phyloP scores from a whole-genome alignment of 495 filamentous ascomycete species.

The Elaphomyces granulatus region DNA sequence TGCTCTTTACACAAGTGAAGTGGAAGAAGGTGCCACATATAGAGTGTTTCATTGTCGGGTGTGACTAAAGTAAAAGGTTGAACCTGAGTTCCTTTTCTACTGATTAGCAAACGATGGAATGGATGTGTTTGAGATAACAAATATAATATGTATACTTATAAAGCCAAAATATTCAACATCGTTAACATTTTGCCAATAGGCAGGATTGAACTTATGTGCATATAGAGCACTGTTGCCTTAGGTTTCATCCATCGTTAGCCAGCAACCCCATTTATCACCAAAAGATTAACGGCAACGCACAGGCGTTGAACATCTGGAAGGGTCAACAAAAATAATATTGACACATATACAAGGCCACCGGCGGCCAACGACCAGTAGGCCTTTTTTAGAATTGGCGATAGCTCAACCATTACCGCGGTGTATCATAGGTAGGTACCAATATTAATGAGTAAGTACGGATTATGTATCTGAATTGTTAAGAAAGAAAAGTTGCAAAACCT shows the following conservation, averaged over 20 bases:
- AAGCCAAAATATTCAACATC: conserved; percentile 70
- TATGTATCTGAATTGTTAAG: too few relatives aligned
- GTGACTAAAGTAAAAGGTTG: conserved; percentile 42
- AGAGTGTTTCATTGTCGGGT: conserved; percentile 42
- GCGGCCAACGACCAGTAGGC: conserved; percentile 41
- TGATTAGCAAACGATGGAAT: too few relatives aligned
- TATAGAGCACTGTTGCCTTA: conserved; percentile 57
- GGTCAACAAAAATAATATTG: conserved; percentile 31
- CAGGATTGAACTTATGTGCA: conserved; percentile 55
- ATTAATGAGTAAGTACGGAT: too few relatives aligned
- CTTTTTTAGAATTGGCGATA: conserved; percentile 38
- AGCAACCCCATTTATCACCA: too few relatives aligned
- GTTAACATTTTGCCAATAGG: conserved; percentile 54
- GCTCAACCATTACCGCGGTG: conserved; percentile 26
- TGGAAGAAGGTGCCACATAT: conserved; percentile 48
- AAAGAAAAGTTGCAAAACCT: too few relatives aligned
- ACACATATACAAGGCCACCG: conserved; percentile 37
- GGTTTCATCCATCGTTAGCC: too few relatives aligned
- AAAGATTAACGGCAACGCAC: conserved; percentile 20
- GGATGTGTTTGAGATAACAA: not conserved
- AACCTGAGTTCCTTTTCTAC: conserved; percentile 41
- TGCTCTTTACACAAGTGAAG: conserved; percentile 39
- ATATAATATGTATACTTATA: conserved; percentile 40
- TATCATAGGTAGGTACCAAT: too few relatives aligned
- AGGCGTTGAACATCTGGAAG: conserved; percentile 37